Evolutionary conservation across 1,139 yeast genomes (phyloP).

Genomic region (Yamadazyma friedrichii): DNA sequence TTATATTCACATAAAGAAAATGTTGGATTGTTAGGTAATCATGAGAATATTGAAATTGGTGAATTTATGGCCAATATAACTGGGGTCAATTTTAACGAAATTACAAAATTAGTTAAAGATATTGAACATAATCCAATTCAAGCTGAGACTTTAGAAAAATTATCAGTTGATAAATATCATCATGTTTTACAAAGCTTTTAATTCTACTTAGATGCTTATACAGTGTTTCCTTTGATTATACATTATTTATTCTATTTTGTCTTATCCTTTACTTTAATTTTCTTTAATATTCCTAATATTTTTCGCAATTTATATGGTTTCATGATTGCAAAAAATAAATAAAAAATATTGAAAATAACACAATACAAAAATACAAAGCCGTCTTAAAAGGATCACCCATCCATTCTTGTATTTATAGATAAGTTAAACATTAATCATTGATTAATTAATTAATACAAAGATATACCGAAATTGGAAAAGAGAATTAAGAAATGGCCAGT

Average conservation of each 20-base stretch:
- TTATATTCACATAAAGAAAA: slow-evolving; percentile 29
- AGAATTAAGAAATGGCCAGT: no score
- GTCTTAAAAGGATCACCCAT: no score
- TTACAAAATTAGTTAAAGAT: slow-evolving; percentile 48
- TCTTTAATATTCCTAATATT: no score
- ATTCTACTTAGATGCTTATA: neutral
- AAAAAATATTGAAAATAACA: neutral
- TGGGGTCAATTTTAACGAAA: slow-evolving; percentile 49
- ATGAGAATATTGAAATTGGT: slow-evolving; percentile 84
- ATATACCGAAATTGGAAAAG: no score
- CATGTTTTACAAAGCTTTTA: slow-evolving; percentile 2
- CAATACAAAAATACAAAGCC: neutral
- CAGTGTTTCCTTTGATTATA: neutral
- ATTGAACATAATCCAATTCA: slow-evolving; percentile 41
- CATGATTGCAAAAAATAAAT: slow-evolving; percentile 1
- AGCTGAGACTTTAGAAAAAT: slow-evolving; percentile 1
- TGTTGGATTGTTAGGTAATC: slow-evolving; percentile 65
- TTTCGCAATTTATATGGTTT: neutral
- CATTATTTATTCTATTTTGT: neutral
- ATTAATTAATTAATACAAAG: no score
- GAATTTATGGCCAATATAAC: slow-evolving; percentile 60
- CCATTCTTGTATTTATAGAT: no score
- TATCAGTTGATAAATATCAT: slow-evolving; percentile 10
- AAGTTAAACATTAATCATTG: no score
- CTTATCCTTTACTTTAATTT: neutral